Evolutionary conservation across 1,284 basidiomycete genomes (phyloP), one percentile per base, ranked within the genome.

Genomic region (Cryptococcus sp.): DNA sequence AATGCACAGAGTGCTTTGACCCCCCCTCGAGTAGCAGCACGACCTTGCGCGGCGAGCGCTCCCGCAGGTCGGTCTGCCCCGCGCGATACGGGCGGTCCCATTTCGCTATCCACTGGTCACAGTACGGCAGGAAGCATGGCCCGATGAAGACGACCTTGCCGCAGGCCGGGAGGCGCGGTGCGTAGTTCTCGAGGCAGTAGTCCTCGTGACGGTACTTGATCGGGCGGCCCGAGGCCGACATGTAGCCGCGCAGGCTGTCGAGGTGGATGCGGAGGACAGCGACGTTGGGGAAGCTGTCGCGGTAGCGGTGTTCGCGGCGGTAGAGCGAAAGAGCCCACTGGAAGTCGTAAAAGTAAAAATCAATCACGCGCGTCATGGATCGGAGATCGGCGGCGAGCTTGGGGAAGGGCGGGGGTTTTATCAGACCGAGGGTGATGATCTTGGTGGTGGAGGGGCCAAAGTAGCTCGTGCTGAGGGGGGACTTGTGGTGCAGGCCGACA

Each of bases 291-390:
- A 50, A 50, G 16, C 37, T 20, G 11, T 37, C 48, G 16, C 37
- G 48, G 21, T 20, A 50, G 20, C 37, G 48, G 20, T 50, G 48
- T n/a, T 50, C 37, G 9, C 48, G 35, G 16, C 48, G 48, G 39
- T 50, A 50, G 13, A 37, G 48, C 36, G 48, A n/a, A n/a, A 50
- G 48, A 8, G 48, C 20, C 48, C 48, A 50, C 13, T n/a, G 35
- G 21, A 50, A 39, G 20, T 39, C 20, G 16, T 24, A 20, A 50
- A 50, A 50, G 36, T 50, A 50, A 21, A 50, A 50, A 20, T 50
- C 48, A 9, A 50, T 50, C 18, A 50, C 24, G 20, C 48, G 48
- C 13, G 48, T 50, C 35, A 38, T 11, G 20, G 35, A 9, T 15
- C 48, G 23, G 23, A 50, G 18, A 7, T 39, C 48, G 23, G 33